phyloP scores from a whole-genome alignment of 202 grass and related monocot species.

The Zoysia matrella region DNA sequence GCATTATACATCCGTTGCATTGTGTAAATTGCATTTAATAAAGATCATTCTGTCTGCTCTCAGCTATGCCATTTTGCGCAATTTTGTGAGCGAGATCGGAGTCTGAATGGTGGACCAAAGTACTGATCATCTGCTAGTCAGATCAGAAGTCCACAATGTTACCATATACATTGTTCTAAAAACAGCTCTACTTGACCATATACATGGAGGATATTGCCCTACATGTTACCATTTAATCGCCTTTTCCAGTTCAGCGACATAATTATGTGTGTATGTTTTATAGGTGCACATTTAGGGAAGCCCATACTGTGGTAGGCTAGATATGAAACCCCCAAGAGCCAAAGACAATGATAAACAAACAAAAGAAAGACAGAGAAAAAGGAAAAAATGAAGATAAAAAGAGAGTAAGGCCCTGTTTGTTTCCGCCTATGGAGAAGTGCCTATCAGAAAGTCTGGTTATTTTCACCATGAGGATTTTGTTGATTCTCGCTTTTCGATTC shows the following conservation, averaged over 20 bases:
- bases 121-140: neutral
- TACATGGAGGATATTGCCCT: neutral
- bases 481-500: no score
- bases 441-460: no score
- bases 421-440: no score
- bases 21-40: slow-evolving; percentile 27
- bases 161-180: neutral
- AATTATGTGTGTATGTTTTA: neutral
- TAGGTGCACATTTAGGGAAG: no score
- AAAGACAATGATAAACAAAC: no score
- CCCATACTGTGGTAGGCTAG: no score
- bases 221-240: neutral
- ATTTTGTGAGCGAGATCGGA: neutral
- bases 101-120: slow-evolving; percentile 11
- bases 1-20: slow-evolving; percentile 8
- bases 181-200: neutral
- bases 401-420: no score
- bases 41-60: slow-evolving; percentile 12
- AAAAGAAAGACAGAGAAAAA: no score
- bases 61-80: slow-evolving; percentile 1
- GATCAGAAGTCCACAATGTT: slow-evolving; percentile 13
- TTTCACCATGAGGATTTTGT: no score
- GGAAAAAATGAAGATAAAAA: no score
- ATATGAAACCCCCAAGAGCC: no score
- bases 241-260: neutral